Base-by-base conservation (phyloP, 192 early-diverging fungal genomes). In the Coemansia sp. region DNA sequence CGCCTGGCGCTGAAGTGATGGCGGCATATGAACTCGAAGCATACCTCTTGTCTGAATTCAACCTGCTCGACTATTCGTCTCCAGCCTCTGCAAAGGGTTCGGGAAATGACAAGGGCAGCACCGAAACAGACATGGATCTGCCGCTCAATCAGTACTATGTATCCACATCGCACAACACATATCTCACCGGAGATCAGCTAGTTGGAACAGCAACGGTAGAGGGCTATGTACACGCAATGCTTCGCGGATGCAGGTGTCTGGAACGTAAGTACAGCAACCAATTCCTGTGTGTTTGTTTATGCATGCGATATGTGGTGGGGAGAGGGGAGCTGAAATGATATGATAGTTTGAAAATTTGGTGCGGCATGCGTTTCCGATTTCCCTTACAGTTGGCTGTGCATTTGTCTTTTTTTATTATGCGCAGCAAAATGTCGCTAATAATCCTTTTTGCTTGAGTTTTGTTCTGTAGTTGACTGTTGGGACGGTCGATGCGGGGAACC, bases 161-260 rank as follows among this genome's bases (percentile, higher is more conserved):
- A 45, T 87, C 89, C 53, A 89, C 93, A 1, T 93, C 91, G 20
- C 95, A 97, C 66, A 97, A 97, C 70, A 97, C 95, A 59, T 94
- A 97, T 67, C 85, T 97, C 18, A 70, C 89, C 1, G 87, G 92
- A 10, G 87, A 95, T 61, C 95, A 97, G 78, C 68, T 97, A 4
- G 84, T 87, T 3, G 88, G 93, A 2, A 79, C 87, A 31, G 85
- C 88, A 13, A 90, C 91, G 2, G 89, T 95, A 3, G 94, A 95
- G 67, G 89, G 88, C 7, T 97, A 97, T 67, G 91, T 95, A 43
- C 81, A 92, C 21, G 92, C 91, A 13, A 75, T 97, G 49, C 89
- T 92, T 67, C 77, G 86, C 12, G 95, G 95, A 12, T 95, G 93
- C 66, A 86, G 93, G 28, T 95, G 94, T 74, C 82, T 96, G n/a